Conservation (phyloP, 2,329 filamentous ascomycete genomes). For the Neoascochyta sp. region DNA sequence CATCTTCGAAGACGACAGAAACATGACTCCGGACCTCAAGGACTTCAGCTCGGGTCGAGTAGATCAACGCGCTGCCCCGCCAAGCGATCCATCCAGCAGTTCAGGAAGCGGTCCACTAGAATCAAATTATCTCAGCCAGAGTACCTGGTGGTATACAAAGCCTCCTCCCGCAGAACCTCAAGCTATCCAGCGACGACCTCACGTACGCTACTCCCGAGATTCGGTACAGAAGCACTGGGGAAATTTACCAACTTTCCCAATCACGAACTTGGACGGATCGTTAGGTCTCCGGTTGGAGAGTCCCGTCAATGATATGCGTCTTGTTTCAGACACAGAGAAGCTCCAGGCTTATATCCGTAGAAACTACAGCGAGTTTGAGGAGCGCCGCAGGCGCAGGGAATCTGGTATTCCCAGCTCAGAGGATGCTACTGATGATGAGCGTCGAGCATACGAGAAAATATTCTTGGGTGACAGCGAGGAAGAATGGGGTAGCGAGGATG, state of each 20-base stretch:
- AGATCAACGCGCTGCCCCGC: too few relatives aligned
- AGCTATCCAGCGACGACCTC: too few relatives aligned
- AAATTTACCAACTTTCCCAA: neutral
- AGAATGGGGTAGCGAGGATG: neutral
- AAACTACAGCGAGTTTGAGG: constrained; percentile 15
- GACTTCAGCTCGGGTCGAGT: too few relatives aligned
- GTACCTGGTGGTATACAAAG: too few relatives aligned
- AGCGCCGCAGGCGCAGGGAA: constrained; percentile 4
- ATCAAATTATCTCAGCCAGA: too few relatives aligned
- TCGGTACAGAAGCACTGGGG: neutral
- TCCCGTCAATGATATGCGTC: neutral
- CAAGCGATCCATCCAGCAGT: too few relatives aligned
- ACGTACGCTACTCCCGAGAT: neutral
- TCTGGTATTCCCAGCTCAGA: constrained; percentile 7
- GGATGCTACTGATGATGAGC: constrained; percentile 9
- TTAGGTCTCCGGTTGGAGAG: neutral
- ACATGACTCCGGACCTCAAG: too few relatives aligned
- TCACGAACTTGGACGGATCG: neutral
- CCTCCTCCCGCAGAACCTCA: too few relatives aligned
- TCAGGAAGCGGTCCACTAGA: too few relatives aligned
- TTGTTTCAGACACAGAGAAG: constrained; percentile 3
- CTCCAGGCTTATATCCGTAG: constrained; percentile 11
- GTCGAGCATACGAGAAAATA: constrained; percentile 15
- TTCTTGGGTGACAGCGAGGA: constrained; percentile 13
- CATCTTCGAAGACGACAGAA: neutral